Percentiles rank a stretch among this genome's conserved stretches.
Conservation (phyloP, 495 filamentous ascomycete species). For the Aspergillus bertholletiae region DNA sequence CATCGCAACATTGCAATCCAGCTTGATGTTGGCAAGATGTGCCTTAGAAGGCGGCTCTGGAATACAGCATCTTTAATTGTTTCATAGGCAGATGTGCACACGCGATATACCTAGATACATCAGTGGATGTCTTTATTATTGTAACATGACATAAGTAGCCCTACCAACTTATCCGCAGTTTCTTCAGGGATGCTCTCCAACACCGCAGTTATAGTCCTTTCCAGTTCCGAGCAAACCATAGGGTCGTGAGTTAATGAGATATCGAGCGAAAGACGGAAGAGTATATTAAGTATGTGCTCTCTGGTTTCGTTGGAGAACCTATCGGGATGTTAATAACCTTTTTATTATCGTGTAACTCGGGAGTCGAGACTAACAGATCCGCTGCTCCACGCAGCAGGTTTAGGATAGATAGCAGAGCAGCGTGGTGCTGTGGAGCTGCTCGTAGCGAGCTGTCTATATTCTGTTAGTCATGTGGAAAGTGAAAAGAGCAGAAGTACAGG, state of each 20-base stretch:
- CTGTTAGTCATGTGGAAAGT: neutral
- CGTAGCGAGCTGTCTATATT: slow-evolving; percentile 8
- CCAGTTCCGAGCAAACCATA: slow-evolving; percentile 38
- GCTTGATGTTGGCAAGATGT: slow-evolving; percentile 51
- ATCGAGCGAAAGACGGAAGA: slow-evolving; percentile 62
- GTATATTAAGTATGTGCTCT: slow-evolving; percentile 32
- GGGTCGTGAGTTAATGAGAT: slow-evolving; percentile 41
- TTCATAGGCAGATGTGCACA: slow-evolving; percentile 49
- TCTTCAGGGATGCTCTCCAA: slow-evolving; percentile 33
- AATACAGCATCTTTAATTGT: slow-evolving; percentile 49
- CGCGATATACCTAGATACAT: slow-evolving; percentile 46
- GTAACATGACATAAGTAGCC: neutral
- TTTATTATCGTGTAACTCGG: neutral
- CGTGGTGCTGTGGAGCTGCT: slow-evolving; percentile 8
- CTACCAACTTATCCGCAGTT: slow-evolving; percentile 29
- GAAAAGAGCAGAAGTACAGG: neutral
- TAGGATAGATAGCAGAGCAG: slow-evolving; percentile 27
- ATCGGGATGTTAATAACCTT: neutral
- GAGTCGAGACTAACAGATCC: slow-evolving; percentile 15
- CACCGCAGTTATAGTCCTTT: slow-evolving; percentile 40
- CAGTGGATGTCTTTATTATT: slow-evolving; percentile 1
- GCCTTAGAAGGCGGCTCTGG: slow-evolving; percentile 56
- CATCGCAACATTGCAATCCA: slow-evolving; percentile 61
- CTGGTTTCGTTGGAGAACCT: slow-evolving; percentile 34
- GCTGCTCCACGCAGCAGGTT: slow-evolving; percentile 30